Evolutionary conservation across 169 alveolate genomes (phyloP), one percentile per base, ranked within the genome.

Genomic region (Babesia bigemina): DNA sequence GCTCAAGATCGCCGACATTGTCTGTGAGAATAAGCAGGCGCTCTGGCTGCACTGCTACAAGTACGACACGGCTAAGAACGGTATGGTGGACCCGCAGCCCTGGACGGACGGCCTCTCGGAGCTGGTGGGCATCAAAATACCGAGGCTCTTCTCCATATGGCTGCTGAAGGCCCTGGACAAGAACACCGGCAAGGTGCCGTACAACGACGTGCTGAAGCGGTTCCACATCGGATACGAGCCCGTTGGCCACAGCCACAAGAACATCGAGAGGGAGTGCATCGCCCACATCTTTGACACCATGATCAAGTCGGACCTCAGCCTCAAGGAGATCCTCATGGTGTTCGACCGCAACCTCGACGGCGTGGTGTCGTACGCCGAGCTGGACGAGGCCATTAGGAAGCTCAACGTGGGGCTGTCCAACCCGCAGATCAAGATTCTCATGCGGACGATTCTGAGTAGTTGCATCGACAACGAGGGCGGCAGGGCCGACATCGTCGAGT

Each of bases 301-400:
- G 79, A 66, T 92, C 44, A 88, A 85, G 63, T 87, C 93, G 0
- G 95, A 92, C 59, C 67, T 92, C 29, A 91, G 93, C 61, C 61
- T 92, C 53, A 82, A 85, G 74, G 96, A 92, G 78, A 86, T 92
- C 19, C 81, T 91, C 50, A 83, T 92, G 93, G 85, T 92, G 19
- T 88, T 92, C 55, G 96, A 92, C 71, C 75, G 94, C 47, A 92
- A 92, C 66, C 77, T 91, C 42, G 95, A 92, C 72, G 95, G 95
- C 10, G 84, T 87, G 16, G 95, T 92, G 19, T 90, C 95, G 12
- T 89, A 86, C 77, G 39, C 93, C 7, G 95, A 91, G 57, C 83
- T 91, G 66, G 94, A 91, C 57, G 94, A 91, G 63, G 91, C 91
- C 33, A 79, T 91, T 29, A 78, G 91, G 44, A 91, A 91, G 28